Evolutionary conservation across 2,329 filamentous ascomycete species (phyloP).

Genomic region (Epichloe bromicola): DNA sequence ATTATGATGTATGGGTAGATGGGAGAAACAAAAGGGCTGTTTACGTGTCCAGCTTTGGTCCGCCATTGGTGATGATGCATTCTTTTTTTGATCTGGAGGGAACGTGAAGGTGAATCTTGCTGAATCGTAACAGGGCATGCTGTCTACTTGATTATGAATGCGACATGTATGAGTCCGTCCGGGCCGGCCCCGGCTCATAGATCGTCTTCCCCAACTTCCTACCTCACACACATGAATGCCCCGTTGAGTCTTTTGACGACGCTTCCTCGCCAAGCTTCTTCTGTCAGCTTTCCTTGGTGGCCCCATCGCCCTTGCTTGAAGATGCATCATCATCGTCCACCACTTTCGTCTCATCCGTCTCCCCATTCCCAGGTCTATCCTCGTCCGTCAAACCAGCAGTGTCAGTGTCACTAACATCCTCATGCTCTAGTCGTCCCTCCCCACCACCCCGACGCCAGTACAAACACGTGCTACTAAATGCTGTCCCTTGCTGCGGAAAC

Average conservation of each 20-base stretch:
- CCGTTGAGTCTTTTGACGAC: not conserved
- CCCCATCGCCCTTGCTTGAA: not conserved
- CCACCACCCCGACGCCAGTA: conserved; percentile 8
- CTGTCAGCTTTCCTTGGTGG: not conserved
- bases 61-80: too few species aligned
- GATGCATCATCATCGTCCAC: not conserved
- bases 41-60: too few species aligned
- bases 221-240: too few species aligned
- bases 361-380: not conserved
- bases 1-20: too few species aligned
- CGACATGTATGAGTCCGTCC: too few species aligned
- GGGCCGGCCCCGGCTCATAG: too few species aligned
- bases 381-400: not conserved
- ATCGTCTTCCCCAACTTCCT: too few species aligned
- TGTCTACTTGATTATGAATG: too few species aligned
- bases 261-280: not conserved
- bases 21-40: too few species aligned
- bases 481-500: conserved; percentile 10
- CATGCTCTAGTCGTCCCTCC: not conserved
- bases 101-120: too few species aligned
- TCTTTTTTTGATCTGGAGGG: too few species aligned
- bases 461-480: conserved; percentile 11
- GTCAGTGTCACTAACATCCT: not conserved
- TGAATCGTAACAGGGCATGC: too few species aligned
- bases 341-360: not conserved